Evolutionary conservation across 2,329 filamentous ascomycete genomes (phyloP).

Genomic region (Fusarium sterilihyphosum): DNA sequence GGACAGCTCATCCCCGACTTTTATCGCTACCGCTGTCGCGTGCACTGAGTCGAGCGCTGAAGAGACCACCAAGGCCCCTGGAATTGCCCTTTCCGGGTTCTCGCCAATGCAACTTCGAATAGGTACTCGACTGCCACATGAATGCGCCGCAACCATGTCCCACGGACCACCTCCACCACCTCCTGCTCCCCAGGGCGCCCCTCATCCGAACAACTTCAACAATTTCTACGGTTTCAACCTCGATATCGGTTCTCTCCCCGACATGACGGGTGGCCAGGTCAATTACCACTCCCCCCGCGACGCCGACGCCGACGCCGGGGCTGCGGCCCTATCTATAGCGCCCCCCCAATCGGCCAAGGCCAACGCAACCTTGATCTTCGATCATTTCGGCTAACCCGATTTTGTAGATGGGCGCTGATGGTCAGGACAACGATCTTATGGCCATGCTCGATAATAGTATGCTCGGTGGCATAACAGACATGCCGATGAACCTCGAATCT

Average conservation of each 20-base stretch:
- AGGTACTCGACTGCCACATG: constrained; percentile 37
- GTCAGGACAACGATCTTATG: constrained; percentile 54
- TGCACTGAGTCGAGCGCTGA: constrained; percentile 18
- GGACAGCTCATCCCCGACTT: not conserved
- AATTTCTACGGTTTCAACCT: constrained; percentile 52
- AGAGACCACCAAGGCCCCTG: constrained; percentile 9
- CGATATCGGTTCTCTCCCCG: constrained; percentile 43
- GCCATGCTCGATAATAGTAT: constrained; percentile 55
- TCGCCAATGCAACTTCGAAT: constrained; percentile 43
- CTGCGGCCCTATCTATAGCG: constrained; percentile 21
- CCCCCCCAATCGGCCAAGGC: constrained; percentile 10
- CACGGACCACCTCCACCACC: constrained; percentile 50
- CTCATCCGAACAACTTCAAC: constrained; percentile 39
- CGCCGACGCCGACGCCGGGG: constrained; percentile 19
- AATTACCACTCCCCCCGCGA: constrained; percentile 25
- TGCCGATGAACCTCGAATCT: constrained; percentile 57
- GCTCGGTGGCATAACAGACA: constrained; percentile 50
- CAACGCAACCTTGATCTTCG: constrained; percentile 29
- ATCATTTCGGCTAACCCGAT: constrained; percentile 33
- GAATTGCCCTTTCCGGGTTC: constrained; percentile 20
- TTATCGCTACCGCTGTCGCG: not conserved
- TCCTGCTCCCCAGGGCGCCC: constrained; percentile 41
- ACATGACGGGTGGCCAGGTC: constrained; percentile 42
- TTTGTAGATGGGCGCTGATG: constrained; percentile 41
- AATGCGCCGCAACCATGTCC: constrained; percentile 47